Evolutionary conservation across 2,329 filamentous ascomycete species (phyloP).

Genomic region (Rugonectria rugulosa): DNA sequence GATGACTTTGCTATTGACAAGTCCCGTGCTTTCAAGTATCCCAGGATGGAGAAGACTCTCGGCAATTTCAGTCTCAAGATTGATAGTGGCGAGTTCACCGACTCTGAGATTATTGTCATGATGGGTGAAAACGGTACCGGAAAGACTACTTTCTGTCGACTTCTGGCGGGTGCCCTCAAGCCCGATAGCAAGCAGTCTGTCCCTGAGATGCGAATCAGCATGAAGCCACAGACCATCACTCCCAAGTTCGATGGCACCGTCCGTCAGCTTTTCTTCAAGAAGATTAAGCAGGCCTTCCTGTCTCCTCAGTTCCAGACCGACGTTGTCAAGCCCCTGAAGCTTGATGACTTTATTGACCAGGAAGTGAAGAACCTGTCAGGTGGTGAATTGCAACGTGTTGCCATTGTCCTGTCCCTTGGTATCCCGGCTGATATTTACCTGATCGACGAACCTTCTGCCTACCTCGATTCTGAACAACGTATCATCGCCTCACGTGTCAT

Average conservation of each 20-base stretch:
- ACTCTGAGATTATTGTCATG: constrained; percentile 99
- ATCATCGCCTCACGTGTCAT: constrained; percentile 97
- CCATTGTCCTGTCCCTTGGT: constrained; percentile 95
- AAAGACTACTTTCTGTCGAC: constrained; percentile 98
- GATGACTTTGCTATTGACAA: constrained; percentile 90
- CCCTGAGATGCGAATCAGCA: constrained; percentile 95
- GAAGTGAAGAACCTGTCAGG: constrained; percentile 99
- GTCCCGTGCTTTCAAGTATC: constrained; percentile 85
- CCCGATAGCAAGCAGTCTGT: constrained; percentile 82
- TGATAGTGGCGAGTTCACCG: constrained; percentile 87
- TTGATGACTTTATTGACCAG: constrained; percentile 99
- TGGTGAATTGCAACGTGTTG: constrained; percentile 99
- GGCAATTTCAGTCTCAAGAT: constrained; percentile 87
- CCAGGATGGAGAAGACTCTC: constrained; percentile 90
- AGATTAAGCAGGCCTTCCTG: constrained; percentile 96
- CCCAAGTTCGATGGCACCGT: constrained; percentile 98
- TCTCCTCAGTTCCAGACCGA: constrained; percentile 99
- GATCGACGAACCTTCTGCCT: constrained; percentile 96
- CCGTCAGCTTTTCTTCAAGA: constrained; percentile 98
- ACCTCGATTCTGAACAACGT: constrained; percentile 99
- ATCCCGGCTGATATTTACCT: constrained; percentile 97
- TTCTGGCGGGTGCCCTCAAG: constrained; percentile 92
- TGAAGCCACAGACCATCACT: constrained; percentile 99
- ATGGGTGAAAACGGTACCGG: constrained; percentile 99
- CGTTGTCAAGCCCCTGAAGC: constrained; percentile 98